Base-by-base conservation (phyloP, 2,329 filamentous ascomycete genomes). In the Lojkania enalia region DNA sequence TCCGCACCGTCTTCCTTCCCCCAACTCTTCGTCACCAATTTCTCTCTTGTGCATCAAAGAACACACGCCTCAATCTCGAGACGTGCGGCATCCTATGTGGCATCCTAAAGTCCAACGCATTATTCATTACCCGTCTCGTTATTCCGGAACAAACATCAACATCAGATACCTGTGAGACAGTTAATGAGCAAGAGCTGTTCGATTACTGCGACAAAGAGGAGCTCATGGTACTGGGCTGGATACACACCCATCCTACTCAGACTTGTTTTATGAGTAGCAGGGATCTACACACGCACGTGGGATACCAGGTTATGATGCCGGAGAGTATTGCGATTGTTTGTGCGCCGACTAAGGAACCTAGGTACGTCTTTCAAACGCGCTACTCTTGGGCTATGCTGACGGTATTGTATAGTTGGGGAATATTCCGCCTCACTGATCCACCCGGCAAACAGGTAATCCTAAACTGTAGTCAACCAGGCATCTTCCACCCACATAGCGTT, bases 301-400 rank as follows among this genome's bases (percentile, higher is more conserved):
- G 90, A 9, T 97, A 96, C 67, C 94, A 99, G 71, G 85, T 94
- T 48, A 96, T 96, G 90, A 82, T 97, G 72, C 86, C 90, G 1
- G 94, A 99, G 75, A 95, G 89, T 59, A 90, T 99, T 51, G 94
- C 94, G 3, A 95, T 99, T 60, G 94, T 99, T 29, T 99, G 94
- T 72, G 89, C 94, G 4, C 94, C 94, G 0, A 86, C 81, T 44
- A 89, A 87, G 60, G 77, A 79, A 25, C 88, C 87, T 33, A 87
- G 84, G 83, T 91, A 74, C 74, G 84, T 79, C 20, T 12, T n/a
- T 25, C 30, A 20, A 19, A 13, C n/a, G 3, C 35, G n/a, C 7
- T 11, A 11, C 30, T 11, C 16, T 33, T 9, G 4, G 20, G 36
- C 35, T 21, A 35, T 33, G 40, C 42, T 35, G 19, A 40, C 18